Evolutionary conservation across 228 moss, liverwort and hornwort genomes (phyloP).

Genomic region (Sphagnum fallax): DNA sequence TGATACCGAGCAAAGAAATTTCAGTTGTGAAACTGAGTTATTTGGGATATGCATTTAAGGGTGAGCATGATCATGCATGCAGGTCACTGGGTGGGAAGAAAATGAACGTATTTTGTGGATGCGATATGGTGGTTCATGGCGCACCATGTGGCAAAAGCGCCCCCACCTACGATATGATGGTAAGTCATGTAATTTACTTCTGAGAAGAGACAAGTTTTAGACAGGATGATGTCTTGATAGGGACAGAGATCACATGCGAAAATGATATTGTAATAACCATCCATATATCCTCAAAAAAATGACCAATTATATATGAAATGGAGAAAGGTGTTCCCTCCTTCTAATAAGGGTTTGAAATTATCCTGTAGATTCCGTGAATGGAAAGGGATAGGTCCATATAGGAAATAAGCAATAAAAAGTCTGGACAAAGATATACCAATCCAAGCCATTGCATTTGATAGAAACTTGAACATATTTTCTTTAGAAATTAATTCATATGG

Average conservation of each 20-base stretch:
- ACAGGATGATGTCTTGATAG: no score
- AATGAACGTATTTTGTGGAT: constrained; percentile 66
- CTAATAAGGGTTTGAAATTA: background rate
- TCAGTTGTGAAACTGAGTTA: no score
- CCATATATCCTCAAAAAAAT: no score
- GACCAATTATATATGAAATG: no score
- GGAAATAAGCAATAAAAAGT: background rate
- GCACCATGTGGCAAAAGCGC: constrained; percentile 82
- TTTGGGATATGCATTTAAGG: no score
- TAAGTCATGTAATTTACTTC: constrained; percentile 15
- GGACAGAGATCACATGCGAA: no score
- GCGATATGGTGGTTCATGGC: constrained; percentile 81
- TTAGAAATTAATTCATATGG: background rate
- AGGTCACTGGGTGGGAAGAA: constrained; percentile 64
- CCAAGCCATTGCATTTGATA: no score
- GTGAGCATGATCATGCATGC: background rate
- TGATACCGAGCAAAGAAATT: no score
- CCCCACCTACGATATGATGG: constrained; percentile 93
- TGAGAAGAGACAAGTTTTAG: background rate
- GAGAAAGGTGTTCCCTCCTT: no score
- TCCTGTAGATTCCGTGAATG: background rate
- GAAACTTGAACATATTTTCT: no score
- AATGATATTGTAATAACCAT: no score
- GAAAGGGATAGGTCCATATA: constrained; percentile 1
- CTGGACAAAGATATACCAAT: background rate